phyloP scores from a whole-genome alignment of 2,329 filamentous ascomycete genomes.

The Aspergillus sp. region DNA sequence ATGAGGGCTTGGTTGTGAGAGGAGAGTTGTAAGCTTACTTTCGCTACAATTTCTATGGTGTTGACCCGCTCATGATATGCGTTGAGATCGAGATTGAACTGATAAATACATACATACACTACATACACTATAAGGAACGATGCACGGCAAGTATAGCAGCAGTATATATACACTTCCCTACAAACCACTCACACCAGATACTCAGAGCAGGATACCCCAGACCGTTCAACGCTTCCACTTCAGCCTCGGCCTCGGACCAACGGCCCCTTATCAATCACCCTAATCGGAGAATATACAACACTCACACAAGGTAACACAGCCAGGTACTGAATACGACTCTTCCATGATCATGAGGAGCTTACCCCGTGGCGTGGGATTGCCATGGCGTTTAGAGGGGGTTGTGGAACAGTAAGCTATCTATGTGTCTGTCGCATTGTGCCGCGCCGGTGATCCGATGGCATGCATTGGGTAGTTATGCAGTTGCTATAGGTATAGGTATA shows the following conservation, averaged over 20 bases:
- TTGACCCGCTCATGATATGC: too few relatives aligned
- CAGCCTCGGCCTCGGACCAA: too few relatives aligned
- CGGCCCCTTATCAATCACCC: not conserved
- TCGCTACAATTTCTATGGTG: not conserved
- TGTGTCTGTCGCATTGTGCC: too few relatives aligned
- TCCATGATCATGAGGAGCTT: not conserved
- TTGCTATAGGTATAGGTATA: too few relatives aligned
- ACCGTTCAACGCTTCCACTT: too few relatives aligned
- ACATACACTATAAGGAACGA: accelerated
- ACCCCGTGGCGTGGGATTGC: not conserved
- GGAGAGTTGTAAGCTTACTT: not conserved
- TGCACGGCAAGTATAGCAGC: too few relatives aligned
- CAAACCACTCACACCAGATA: not conserved
- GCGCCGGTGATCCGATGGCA: not conserved
- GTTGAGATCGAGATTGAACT: too few relatives aligned
- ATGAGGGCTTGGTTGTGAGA: not conserved
- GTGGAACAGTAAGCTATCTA: not conserved
- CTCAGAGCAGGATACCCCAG: not conserved
- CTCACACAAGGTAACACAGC: not conserved
- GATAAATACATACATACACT: too few relatives aligned
- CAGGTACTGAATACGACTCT: not conserved
- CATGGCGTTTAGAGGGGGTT: not conserved
- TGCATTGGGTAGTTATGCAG: not conserved
- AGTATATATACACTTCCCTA: too few relatives aligned
- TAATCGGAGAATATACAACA: slow-evolving; percentile 1